phyloP scores from a whole-genome alignment of 164 flowering plant genomes.

The Piper longum region DNA sequence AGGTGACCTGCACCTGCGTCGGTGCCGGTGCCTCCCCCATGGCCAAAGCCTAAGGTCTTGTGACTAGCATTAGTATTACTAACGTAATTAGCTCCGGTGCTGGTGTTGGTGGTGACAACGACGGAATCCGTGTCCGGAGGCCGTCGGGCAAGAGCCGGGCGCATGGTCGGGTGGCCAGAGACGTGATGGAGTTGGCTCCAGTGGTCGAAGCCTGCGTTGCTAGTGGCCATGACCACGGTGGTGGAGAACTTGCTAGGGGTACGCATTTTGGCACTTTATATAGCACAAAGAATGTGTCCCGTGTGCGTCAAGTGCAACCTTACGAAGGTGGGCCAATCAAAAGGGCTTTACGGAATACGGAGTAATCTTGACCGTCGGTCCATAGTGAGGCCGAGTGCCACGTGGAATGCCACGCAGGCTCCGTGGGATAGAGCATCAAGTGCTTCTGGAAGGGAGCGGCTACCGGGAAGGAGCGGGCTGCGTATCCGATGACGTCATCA shows the following conservation, averaged over 20 bases:
- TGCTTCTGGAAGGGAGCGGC: too few species aligned
- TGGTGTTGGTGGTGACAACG: conserved; percentile 1
- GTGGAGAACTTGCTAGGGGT: not conserved
- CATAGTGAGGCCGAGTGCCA: too few species aligned
- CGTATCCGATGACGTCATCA: too few species aligned
- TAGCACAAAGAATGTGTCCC: too few species aligned
- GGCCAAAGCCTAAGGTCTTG: not conserved
- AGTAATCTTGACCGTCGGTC: too few species aligned
- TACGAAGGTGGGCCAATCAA: too few species aligned
- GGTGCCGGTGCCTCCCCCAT: not conserved
- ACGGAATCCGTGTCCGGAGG: conserved; percentile 14
- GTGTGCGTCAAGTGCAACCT: too few species aligned
- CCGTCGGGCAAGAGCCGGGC: not conserved
- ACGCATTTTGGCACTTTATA: too few species aligned
- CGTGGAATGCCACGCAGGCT: too few species aligned
- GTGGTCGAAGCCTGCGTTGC: conserved; percentile 20
- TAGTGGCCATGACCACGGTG: conserved; percentile 11
- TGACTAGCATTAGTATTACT: not conserved
- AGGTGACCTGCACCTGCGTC: not conserved
- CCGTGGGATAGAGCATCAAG: too few species aligned
- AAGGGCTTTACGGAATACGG: too few species aligned
- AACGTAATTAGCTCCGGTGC: not conserved
- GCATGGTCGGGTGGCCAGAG: not conserved
- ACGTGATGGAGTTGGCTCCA: conserved; percentile 27
- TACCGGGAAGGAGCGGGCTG: too few species aligned